Percentiles rank a stretch among this genome's conserved stretches.
Evolutionary conservation across 371 early-diverging fungal species (phyloP).

Genomic region (Mortierella sp.): DNA sequence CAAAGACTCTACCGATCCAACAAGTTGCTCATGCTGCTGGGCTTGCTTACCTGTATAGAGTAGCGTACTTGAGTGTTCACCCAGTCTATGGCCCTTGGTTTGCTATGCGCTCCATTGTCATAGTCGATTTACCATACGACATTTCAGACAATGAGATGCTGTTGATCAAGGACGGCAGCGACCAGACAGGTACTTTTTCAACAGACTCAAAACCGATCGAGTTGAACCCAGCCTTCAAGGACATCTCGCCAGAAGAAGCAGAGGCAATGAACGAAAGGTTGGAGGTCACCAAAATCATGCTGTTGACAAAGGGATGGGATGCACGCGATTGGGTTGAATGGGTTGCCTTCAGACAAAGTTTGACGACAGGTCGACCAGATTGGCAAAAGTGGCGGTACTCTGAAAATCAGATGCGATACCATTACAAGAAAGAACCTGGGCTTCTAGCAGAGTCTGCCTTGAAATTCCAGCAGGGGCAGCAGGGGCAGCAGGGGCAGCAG

Average conservation of each 20-base stretch:
- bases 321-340: conserved; percentile 45
- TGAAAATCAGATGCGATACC: conserved; percentile 47
- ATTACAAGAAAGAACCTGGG: conserved; percentile 37
- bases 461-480: conserved; percentile 19
- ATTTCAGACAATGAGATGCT: conserved; percentile 32
- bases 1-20: conserved; percentile 32
- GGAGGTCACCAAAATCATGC: conserved; percentile 30
- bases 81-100: conserved; percentile 54
- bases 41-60: conserved; percentile 44
- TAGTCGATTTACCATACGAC: conserved; percentile 49
- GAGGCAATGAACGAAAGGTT: conserved; percentile 21
- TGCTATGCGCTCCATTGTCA: conserved; percentile 46
- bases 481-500: conserved; percentile 6
- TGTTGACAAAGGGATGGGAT: conserved; percentile 47
- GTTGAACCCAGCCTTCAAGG: conserved; percentile 37
- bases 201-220: conserved; percentile 38
- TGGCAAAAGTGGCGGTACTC: conserved; percentile 50
- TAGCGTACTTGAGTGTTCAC: conserved; percentile 50
- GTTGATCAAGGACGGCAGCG: conserved; percentile 11
- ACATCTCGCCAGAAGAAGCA: conserved; percentile 13
- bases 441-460: conserved; percentile 36
- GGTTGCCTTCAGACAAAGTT: conserved; percentile 39
- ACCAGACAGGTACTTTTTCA: conserved; percentile 35
- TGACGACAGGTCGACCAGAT: conserved; percentile 30
- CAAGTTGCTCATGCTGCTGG: conserved; percentile 52